Percentiles rank a stretch among this genome's conserved stretches.
phyloP scores from a whole-genome alignment of 1,284 basidiomycete species.

The Hymenochaete sp. region DNA sequence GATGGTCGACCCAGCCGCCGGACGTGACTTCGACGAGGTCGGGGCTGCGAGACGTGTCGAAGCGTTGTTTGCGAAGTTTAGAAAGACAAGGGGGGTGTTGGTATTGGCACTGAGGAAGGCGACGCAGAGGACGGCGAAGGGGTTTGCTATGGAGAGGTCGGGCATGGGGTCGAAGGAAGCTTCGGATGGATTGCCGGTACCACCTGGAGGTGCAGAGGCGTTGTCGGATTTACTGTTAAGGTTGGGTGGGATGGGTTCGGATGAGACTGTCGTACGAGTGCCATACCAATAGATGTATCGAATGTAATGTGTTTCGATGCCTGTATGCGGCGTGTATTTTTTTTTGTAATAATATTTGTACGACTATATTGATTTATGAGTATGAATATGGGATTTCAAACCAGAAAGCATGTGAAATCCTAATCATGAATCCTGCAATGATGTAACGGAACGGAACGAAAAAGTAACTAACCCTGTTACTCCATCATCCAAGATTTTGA shows the following conservation, averaged over 20 bases:
- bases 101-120: conserved; percentile 36
- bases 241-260: conserved; percentile 13
- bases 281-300: no score
- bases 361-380: no score
- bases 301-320: no score
- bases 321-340: no score
- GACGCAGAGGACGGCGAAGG: conserved; percentile 26
- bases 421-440: no score
- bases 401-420: no score
- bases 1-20: conserved; percentile 25
- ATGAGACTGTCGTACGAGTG: background rate
- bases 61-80: conserved; percentile 47
- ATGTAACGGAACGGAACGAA: no score
- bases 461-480: no score
- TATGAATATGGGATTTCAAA: no score
- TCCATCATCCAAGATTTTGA: no score
- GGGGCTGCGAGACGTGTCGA: conserved; percentile 48
- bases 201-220: conserved; percentile 26
- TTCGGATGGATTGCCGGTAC: conserved; percentile 17
- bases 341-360: no score
- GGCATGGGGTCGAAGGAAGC: no score
- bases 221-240: conserved; percentile 22
- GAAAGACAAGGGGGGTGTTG: conserved; percentile 44
- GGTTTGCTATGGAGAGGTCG: conserved; percentile 24
- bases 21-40: conserved; percentile 44